Percentiles rank a stretch among this genome's conserved stretches.
These are phyloP conservation scores for Lachnellula occidentalis DNA, from an alignment of 2,329 filamentous ascomycete species.

Conservation along the genomic window DNA sequence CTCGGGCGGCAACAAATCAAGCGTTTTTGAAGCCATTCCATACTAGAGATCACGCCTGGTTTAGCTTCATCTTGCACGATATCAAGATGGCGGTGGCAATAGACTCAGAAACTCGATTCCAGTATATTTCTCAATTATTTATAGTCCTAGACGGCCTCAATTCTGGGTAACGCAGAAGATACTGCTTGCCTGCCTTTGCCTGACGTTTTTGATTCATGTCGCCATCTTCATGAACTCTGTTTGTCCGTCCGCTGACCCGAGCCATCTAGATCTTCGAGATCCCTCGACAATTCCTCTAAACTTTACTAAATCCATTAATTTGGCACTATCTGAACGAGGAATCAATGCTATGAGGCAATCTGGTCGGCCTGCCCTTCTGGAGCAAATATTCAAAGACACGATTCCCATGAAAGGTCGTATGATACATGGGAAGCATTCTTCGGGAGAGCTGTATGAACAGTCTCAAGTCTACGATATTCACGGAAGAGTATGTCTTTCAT, in stretches of 20 bases:
- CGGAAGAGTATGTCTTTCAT: slow-evolving; percentile 58
- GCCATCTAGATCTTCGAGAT: slow-evolving; percentile 70
- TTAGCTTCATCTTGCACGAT: not conserved
- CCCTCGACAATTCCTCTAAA: slow-evolving; percentile 79
- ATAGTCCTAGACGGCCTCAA: no score
- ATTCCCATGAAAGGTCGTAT: slow-evolving; percentile 95
- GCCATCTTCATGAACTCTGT: no score
- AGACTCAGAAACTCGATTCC: no score
- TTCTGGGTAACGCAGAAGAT: no score
- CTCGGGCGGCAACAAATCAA: no score
- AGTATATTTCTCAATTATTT: no score
- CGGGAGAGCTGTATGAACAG: slow-evolving; percentile 65
- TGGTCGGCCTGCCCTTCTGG: slow-evolving; percentile 60
- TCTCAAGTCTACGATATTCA: slow-evolving; percentile 89
- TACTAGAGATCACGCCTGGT: not conserved
- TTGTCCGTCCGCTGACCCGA: slow-evolving; percentile 4
- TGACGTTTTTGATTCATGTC: no score
- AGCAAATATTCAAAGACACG: slow-evolving; percentile 68
- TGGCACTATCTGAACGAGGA: slow-evolving; percentile 88
- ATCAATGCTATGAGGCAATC: slow-evolving; percentile 79
- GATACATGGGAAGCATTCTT: slow-evolving; percentile 71
- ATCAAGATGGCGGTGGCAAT: not conserved
- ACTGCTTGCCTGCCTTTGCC: no score
- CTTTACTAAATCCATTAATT: slow-evolving; percentile 97
- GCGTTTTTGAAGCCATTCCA: not conserved